Base-by-base conservation (phyloP, 1,284 basidiomycete genomes). In the Tilletiaria anomala region DNA sequence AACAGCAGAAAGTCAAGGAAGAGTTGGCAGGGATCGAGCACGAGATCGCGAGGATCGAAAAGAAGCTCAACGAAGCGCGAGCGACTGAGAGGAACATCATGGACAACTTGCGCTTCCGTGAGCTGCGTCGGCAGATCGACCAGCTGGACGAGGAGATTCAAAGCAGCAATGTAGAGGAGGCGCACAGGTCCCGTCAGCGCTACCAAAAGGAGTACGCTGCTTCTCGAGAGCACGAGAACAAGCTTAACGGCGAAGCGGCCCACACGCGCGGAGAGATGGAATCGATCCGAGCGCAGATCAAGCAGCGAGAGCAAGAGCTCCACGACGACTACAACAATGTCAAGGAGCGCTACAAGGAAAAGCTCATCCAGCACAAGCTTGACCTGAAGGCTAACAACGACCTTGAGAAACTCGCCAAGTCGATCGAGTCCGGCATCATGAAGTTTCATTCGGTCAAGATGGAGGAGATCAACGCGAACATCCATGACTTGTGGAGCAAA, bases 391-490 rank as follows among this genome's bases (percentile, higher is more conserved):
- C 59, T 32, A 58, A 66, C 45, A 46, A 47, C 31, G 63, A 66
- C 68, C 70, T 99, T 41, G 89, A 97, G 70, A 96, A 96, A 71
- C 96, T 96, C 52, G 83, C 79, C 5, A 96, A 94, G 67, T 93
- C 70, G 84, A 83, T 89, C 86, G 58, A 62, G 77, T 68, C 38
- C 56, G 91, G 88, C 34, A 96, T 97, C 69, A 88, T 97, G 82
- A 84, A 84, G 67, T 99, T 93, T 63, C 93, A 99, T 63, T 73
- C 81, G n/a, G 75, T 94, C 61, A 99, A 99, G 71, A 96, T 99
- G 93, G 86, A 88, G 68, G 93, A 99, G 73, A 89, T 99, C 61
- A 99, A 99, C 61, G 93, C 78, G 79, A 82, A 44, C 83, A 63
- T 66, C 24, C 53, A 53, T 14, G 58, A 60, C 34, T 70, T 97